Conservation (phyloP, 768 basidiomycete species). For the Podaxis sp. region DNA sequence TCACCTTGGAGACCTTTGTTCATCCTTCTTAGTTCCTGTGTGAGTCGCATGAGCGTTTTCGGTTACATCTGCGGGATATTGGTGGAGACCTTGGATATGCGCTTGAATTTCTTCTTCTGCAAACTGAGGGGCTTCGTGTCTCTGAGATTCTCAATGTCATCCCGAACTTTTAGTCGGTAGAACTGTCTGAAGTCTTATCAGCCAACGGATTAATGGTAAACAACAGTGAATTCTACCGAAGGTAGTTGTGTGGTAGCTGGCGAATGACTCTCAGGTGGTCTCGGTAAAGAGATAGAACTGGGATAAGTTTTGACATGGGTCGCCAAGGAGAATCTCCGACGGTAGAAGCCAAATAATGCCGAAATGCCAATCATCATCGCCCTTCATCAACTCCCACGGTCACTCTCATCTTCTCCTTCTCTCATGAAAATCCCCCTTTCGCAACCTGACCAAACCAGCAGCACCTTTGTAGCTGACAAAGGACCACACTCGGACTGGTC, state of each 20-base stretch:
- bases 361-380: neutral
- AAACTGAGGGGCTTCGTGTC: constrained; percentile 29
- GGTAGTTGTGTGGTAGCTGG: constrained; percentile 39
- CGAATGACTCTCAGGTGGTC: constrained; percentile 39
- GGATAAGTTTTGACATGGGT: constrained; percentile 1
- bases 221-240: constrained; percentile 31
- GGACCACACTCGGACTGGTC: no score
- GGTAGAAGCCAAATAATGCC: neutral
- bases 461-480: no score
- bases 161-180: constrained; percentile 55
- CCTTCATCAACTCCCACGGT: neutral
- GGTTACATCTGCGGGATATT: neutral
- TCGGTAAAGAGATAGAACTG: constrained; percentile 36
- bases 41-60: neutral
- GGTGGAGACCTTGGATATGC: constrained; percentile 47
- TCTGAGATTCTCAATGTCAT: constrained; percentile 55
- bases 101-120: constrained; percentile 41
- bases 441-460: no score
- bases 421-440: no score
- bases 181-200: constrained; percentile 48
- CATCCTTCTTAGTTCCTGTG: constrained; percentile 53
- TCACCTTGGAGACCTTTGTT: constrained; percentile 52
- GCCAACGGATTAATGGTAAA: neutral
- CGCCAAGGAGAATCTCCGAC: constrained; percentile 4
- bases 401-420: neutral